These are phyloP conservation scores for Hypoxylon sp. DNA, from an alignment of 2,329 filamentous ascomycete genomes.

Conservation along the genomic window DNA sequence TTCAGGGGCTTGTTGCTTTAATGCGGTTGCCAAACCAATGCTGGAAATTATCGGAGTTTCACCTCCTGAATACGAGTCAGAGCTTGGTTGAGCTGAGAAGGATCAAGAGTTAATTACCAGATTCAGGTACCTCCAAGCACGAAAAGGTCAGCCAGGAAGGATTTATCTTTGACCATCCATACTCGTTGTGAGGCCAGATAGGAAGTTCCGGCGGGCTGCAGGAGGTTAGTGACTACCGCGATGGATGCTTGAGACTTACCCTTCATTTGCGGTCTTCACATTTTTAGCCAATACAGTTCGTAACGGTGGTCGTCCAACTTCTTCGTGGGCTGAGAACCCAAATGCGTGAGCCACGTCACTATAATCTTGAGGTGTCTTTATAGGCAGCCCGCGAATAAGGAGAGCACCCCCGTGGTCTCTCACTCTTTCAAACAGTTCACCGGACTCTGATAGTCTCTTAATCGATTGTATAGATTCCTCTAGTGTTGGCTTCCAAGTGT, in stretches of 20 bases:
- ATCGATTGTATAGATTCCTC: conserved; percentile 34
- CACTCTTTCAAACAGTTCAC: conserved; percentile 48
- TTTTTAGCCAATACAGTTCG: conserved; percentile 55
- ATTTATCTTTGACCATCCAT: conserved; percentile 58
- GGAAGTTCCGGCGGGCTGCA: conserved; percentile 55
- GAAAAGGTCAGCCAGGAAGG: conserved; percentile 56
- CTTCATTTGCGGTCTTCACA: conserved; percentile 58
- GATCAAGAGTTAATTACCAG: conserved; percentile 28
- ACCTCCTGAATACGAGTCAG: conserved; percentile 48
- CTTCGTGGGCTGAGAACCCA: conserved; percentile 54
- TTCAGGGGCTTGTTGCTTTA: conserved; percentile 50
- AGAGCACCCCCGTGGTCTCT: conserved; percentile 55
- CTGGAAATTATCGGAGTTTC: conserved; percentile 55
- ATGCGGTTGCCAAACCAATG: conserved; percentile 49
- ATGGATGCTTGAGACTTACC: conserved; percentile 38
- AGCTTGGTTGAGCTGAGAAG: background rate
- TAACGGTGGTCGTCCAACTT: conserved; percentile 55
- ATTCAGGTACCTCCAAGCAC: conserved; percentile 46
- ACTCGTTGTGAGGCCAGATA: conserved; percentile 59
- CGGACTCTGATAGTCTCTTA: conserved; percentile 45
- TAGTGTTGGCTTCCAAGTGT: conserved; percentile 26
- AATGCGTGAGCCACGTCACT: conserved; percentile 56
- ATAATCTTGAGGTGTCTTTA: conserved; percentile 54
- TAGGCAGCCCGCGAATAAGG: conserved; percentile 54
- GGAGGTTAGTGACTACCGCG: background rate